A percentile compares a stretch with the other conserved stretches of the same genome.
Evolutionary conservation across 345 rosid genomes (phyloP).

Genomic region (Lepidium aucheri): DNA sequence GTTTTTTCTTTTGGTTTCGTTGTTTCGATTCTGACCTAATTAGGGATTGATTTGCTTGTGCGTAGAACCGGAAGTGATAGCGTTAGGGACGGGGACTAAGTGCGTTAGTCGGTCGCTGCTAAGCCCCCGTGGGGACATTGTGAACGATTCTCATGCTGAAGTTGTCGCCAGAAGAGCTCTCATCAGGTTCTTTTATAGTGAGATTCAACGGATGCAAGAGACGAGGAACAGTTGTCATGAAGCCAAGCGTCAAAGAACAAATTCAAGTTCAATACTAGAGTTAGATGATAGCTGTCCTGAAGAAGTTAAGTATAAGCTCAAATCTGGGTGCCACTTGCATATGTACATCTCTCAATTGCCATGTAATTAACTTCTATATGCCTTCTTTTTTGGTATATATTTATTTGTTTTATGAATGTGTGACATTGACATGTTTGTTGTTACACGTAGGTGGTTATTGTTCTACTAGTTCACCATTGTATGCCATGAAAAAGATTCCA

Average conservation of each 20-base stretch:
- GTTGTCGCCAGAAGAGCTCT: conserved; percentile 75
- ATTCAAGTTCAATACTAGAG: conserved; percentile 30
- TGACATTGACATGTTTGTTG: neutral
- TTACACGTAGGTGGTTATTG: conserved; percentile 53
- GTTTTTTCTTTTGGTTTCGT: neutral
- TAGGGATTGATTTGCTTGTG: neutral
- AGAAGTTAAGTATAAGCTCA: conserved; percentile 38
- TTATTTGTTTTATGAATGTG: neutral
- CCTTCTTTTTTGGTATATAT: neutral
- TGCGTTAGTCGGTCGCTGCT: conserved; percentile 56
- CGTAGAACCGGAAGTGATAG: conserved; percentile 58
- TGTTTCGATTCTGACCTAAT: neutral
- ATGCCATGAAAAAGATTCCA: conserved; percentile 28
- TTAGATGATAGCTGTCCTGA: conserved; percentile 23
- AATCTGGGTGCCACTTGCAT: conserved; percentile 62
- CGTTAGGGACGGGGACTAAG: conserved; percentile 87
- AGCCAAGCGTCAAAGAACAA: conserved; percentile 11
- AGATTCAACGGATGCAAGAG: conserved; percentile 40
- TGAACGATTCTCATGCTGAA: conserved; percentile 91
- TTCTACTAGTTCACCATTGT: conserved; percentile 35
- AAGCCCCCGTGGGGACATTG: conserved; percentile 66
- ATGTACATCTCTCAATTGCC: conserved; percentile 86
- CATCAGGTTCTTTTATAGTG: conserved; percentile 64
- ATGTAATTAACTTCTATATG: conserved; percentile 38
- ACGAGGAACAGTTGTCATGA: neutral